Evolutionary conservation across 306 rosid species (phyloP).

Genomic region (Cercis canadensis): DNA sequence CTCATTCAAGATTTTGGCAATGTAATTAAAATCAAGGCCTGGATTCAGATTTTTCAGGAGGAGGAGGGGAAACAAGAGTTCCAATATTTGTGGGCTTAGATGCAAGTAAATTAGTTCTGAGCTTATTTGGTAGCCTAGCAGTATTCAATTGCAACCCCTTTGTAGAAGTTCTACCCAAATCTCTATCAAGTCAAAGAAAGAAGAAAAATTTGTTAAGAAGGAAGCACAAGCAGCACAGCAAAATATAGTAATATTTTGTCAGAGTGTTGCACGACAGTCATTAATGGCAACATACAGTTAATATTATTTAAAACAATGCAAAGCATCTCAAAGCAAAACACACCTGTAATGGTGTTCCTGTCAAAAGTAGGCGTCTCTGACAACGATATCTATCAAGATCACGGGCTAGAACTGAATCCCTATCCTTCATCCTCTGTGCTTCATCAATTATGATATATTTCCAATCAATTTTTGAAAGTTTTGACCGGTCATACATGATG

Average conservation of each 20-base stretch:
- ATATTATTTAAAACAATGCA: slow-evolving; percentile 13
- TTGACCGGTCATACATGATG: slow-evolving; percentile 98
- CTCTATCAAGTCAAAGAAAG: slow-evolving; percentile 2
- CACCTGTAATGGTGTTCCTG: slow-evolving; percentile 99
- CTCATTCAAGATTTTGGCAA: slow-evolving; percentile 12
- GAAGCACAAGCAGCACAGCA: slow-evolving; percentile 28
- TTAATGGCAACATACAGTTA: slow-evolving; percentile 1
- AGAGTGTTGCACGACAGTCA: slow-evolving; percentile 20
- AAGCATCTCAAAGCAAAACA: slow-evolving; percentile 25
- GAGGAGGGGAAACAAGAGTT: slow-evolving; percentile 14
- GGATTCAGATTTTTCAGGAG: too few species aligned
- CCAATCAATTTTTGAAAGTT: slow-evolving; percentile 95
- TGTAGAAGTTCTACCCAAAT: background rate
- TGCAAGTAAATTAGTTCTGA: slow-evolving; percentile 18
- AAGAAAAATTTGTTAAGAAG: slow-evolving; percentile 15
- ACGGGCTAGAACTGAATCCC: slow-evolving; percentile 97
- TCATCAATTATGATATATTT: slow-evolving; percentile 97
- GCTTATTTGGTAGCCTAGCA: slow-evolving; percentile 18
- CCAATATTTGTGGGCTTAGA: background rate
- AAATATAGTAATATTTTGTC: too few species aligned
- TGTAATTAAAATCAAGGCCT: slow-evolving; percentile 20
- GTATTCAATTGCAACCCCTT: background rate
- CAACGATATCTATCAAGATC: slow-evolving; percentile 98
- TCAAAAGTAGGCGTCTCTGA: slow-evolving; percentile 92
- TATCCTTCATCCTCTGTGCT: slow-evolving; percentile 99